Evolutionary conservation across 768 basidiomycete genomes (phyloP).

Genomic region (Epithele typhae): DNA sequence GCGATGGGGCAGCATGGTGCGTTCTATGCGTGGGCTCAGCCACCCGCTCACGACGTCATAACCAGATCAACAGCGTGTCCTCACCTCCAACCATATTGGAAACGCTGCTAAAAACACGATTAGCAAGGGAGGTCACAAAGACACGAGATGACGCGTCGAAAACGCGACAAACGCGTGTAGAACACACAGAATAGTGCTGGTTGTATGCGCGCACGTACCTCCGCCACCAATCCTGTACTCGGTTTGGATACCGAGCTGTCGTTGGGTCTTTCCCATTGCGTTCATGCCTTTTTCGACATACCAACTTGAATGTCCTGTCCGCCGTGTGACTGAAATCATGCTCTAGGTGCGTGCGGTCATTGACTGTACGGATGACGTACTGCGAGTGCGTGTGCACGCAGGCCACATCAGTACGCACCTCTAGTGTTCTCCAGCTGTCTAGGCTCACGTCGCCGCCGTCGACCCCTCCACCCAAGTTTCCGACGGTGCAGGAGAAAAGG

Average conservation of each 20-base stretch:
- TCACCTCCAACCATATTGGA: constrained; percentile 80
- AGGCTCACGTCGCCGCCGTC: constrained; percentile 74
- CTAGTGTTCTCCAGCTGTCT: constrained; percentile 75
- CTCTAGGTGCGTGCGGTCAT: constrained; percentile 21
- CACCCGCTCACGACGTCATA: neutral
- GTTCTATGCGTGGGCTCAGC: constrained; percentile 44
- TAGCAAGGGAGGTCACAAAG: too few relatives aligned
- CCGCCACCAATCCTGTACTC: constrained; percentile 70
- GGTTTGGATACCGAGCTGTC: constrained; percentile 64
- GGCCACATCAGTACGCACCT: constrained; percentile 31
- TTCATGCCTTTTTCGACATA: constrained; percentile 87
- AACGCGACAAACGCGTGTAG: neutral
- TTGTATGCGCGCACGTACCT: constrained; percentile 49
- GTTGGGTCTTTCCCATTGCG: constrained; percentile 74
- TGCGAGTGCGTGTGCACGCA: too few relatives aligned
- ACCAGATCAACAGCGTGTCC: constrained; percentile 15
- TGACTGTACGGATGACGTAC: constrained; percentile 11
- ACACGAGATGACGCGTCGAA: too few relatives aligned
- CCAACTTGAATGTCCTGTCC: constrained; percentile 80
- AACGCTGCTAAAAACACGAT: constrained; percentile 47
- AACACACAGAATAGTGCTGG: neutral
- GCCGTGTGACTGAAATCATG: constrained; percentile 73
- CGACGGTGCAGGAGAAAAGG: constrained; percentile 79
- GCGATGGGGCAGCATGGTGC: constrained; percentile 82
- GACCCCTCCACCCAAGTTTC: constrained; percentile 64